Percentiles rank a stretch among this genome's conserved stretches.
Evolutionary conservation across 2,329 filamentous ascomycete species (phyloP).

Genomic region (Taxawa tesnikishii): DNA sequence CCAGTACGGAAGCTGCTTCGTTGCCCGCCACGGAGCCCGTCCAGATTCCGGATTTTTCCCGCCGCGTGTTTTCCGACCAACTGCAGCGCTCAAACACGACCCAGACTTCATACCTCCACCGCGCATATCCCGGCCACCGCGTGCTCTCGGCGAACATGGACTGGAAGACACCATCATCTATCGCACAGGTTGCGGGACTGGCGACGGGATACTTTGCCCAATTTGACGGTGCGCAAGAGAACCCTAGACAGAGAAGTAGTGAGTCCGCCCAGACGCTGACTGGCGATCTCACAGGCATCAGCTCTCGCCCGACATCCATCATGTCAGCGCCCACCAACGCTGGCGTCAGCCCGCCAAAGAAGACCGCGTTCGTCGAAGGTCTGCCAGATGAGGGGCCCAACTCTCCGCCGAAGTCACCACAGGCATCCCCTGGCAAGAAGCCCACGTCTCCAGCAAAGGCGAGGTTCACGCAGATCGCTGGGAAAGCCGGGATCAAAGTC

Average conservation of each 20-base stretch:
- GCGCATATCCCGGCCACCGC: conserved; percentile 8
- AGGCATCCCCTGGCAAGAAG: conserved; percentile 8
- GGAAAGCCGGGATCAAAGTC: conserved; percentile 28
- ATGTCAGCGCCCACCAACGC: conserved; percentile 1
- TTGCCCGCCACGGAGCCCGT: background rate
- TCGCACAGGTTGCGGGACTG: conserved; percentile 18
- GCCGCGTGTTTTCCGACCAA: conserved; percentile 8
- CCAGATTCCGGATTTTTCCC: conserved; percentile 2
- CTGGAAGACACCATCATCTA: conserved; percentile 18
- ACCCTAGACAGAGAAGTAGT: conserved; percentile 3
- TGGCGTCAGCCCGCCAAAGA: background rate
- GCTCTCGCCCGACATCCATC: background rate
- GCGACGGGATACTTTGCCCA: conserved; percentile 20
- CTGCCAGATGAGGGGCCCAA: conserved; percentile 4
- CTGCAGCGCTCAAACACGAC: conserved; percentile 4
- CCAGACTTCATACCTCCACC: conserved; percentile 6
- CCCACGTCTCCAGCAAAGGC: conserved; percentile 29
- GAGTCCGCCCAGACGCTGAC: conserved; percentile 7
- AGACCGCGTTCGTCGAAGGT: conserved; percentile 8
- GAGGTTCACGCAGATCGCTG: conserved; percentile 34
- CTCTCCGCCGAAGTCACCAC: conserved; percentile 2
- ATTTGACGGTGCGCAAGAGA: conserved; percentile 17
- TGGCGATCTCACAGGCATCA: conserved; percentile 6
- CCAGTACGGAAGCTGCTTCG: background rate
- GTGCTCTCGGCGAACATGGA: conserved; percentile 20